Evolutionary conservation across 1,284 basidiomycete genomes (phyloP), one percentile per base, ranked within the genome.

Genomic region (Trametes hirsuta): DNA sequence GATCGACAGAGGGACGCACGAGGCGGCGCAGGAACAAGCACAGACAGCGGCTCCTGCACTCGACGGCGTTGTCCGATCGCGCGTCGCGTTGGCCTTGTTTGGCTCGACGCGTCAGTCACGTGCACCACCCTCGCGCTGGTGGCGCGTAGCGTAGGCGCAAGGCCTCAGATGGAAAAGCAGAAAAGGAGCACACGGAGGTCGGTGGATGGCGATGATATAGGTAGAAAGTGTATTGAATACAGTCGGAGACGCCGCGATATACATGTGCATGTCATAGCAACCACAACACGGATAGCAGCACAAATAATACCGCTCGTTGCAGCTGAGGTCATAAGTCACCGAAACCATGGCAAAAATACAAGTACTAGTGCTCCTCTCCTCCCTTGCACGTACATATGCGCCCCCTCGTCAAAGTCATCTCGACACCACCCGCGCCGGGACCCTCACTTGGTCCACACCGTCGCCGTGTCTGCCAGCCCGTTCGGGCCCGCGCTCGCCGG

Each of bases 381-480:
- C 46, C 18, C 18, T 37, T 6, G 3, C 34, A n/a, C 18, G 46
- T 47, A n/a, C 22, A 30, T 25, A 35, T 18, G 47, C 25, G 30
- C 8, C 10, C 41, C 3, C 6, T 11, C 36, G n/a, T n/a, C 12
- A 40, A 40, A 12, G 0, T 50, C 47, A 12, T 8, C 44, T 10
- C 21, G 21, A 22, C n/a, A n/a, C n/a, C 18, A 46, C 22, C 22
- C 14, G 6, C 44, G 18, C 35, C 15, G 15, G 34, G 24, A 22
- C 14, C 21, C 41, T 49, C 30, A 67, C 42, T 60, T 69, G 40
- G 74, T 83, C 87, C 88, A 90, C 6, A 75, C 71, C 0, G 88
- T 88, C 0, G 86, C 72, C 5, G 87, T 88, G 35, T 78, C 79
- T 50, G 82, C 81, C 66, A 87, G 85, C 3, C 88, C 89, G 66